Evolutionary conservation across 2,329 filamentous ascomycete genomes (phyloP), one percentile per base, ranked within the genome.

Genomic region (Arachnomyces sp.): DNA sequence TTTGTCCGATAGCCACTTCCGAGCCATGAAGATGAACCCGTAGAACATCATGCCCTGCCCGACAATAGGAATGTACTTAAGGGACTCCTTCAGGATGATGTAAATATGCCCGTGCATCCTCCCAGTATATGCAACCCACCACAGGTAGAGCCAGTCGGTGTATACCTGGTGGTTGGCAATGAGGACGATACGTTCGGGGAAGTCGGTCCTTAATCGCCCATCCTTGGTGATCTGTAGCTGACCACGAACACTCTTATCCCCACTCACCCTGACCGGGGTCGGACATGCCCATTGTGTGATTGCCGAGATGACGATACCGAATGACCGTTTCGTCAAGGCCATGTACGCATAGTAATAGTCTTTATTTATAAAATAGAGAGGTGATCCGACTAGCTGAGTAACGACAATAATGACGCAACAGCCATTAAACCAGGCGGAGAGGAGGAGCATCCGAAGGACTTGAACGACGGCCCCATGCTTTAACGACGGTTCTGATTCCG

Each of bases 71-170:
- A 81, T 73, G 44, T 76, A 74, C 51, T 78, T 79, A 42, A 81
- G 58, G 2, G 75, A 77, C 50, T 82, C 78, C 51, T 82, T 82
- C 33, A 81, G 57, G 39, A 82, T 80, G 55, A 82, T 81, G 55
- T 77, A 81, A 50, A 82, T 71, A 47, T 74, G 74, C 28, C 78
- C 78, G 48, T 81, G 77, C 73, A 79, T 79, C 44, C 67, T 64
- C 50, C 77, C 77, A 2, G 77, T 78, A 50, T 81, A 82, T 2
- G 76, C 73, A 34, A 78, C 70, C 77, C 77, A 82, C 78, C 78
- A 82, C 2, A 82, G 65, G 53, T 81, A 81, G 11, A 81, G 62
- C 78, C 78, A 82, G 51, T 82, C 78, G n/a, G 77, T 81, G 54
- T 82, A 82, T 2, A 82, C 69, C 53, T 81, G 76, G 49, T 82